Conservation (phyloP, 768 basidiomycete species). For the Suillus sp. region DNA sequence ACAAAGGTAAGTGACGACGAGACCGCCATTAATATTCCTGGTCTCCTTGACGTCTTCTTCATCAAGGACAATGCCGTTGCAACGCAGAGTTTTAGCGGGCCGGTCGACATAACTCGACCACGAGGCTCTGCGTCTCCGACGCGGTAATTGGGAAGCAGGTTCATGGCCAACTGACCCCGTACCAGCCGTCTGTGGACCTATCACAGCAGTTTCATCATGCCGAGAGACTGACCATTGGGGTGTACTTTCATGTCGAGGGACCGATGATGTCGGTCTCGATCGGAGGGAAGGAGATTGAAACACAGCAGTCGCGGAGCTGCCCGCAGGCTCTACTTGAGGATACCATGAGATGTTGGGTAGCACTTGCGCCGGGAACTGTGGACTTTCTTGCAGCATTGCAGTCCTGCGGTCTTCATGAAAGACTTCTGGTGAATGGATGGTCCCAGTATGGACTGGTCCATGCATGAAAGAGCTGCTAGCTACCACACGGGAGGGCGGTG, state of each 20-base stretch:
- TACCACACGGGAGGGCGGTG: neutral
- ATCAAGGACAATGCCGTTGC: constrained; percentile 1
- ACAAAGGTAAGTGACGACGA: constrained; percentile 26
- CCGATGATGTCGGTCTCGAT: neutral
- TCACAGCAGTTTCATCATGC: neutral
- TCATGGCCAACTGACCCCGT: neutral
- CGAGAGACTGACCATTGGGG: neutral
- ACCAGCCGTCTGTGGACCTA: neutral
- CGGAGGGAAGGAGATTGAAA: constrained; percentile 1
- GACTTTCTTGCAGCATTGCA: neutral
- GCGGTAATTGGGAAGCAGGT: neutral
- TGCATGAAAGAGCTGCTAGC: constrained; percentile 1
- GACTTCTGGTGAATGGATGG: neutral
- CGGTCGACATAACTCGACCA: constrained; percentile 2
- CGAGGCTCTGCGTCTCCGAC: neutral
- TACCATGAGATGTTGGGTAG: neutral
- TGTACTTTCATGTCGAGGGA: neutral
- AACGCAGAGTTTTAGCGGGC: neutral
- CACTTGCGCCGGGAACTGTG: neutral
- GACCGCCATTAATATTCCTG: constrained; percentile 14
- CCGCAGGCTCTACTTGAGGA: constrained; percentile 1
- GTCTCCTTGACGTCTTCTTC: constrained; percentile 3
- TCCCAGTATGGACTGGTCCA: neutral
- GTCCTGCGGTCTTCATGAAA: constrained; percentile 2
- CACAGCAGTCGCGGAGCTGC: neutral